Conservation (phyloP, 176 grass and related monocot species). For the Canna indica region DNA sequence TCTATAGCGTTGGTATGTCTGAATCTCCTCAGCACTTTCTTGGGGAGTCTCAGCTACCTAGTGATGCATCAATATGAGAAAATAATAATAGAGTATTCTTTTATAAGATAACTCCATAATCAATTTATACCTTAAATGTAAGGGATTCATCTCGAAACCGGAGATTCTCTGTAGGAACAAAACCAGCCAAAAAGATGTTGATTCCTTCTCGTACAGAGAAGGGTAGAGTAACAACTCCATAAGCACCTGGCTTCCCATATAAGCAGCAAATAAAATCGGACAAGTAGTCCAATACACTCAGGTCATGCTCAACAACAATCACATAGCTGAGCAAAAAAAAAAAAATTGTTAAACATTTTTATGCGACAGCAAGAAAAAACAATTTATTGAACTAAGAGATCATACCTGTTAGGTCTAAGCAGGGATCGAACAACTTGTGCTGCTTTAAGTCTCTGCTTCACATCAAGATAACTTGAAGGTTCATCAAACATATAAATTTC, state of each 20-base stretch:
- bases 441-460: slow-evolving; percentile 91
- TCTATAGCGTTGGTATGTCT: slow-evolving; percentile 62
- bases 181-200: slow-evolving; percentile 60
- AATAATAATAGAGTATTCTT: not conserved
- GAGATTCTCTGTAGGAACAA: slow-evolving; percentile 76
- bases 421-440: slow-evolving; percentile 64
- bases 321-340: slow-evolving; percentile 46
- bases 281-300: slow-evolving; percentile 84
- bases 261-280: slow-evolving; percentile 94
- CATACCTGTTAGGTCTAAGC: slow-evolving; percentile 61
- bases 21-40: slow-evolving; percentile 65
- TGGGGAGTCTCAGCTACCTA: slow-evolving; percentile 68
- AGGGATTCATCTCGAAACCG: slow-evolving; percentile 62
- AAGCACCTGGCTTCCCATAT: slow-evolving; percentile 86
- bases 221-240: slow-evolving; percentile 72
- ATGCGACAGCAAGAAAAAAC: not conserved
- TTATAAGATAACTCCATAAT: not conserved
- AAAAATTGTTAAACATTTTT: slow-evolving; percentile 2
- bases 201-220: slow-evolving; percentile 71
- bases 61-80: slow-evolving; percentile 1
- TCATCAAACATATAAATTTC: slow-evolving; percentile 91
- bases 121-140: slow-evolving; percentile 55
- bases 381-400: not conserved
- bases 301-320: slow-evolving; percentile 76
- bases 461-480: slow-evolving; percentile 78